Base-by-base conservation (phyloP, 1,284 basidiomycete genomes). In the Coniferiporia weirii region DNA sequence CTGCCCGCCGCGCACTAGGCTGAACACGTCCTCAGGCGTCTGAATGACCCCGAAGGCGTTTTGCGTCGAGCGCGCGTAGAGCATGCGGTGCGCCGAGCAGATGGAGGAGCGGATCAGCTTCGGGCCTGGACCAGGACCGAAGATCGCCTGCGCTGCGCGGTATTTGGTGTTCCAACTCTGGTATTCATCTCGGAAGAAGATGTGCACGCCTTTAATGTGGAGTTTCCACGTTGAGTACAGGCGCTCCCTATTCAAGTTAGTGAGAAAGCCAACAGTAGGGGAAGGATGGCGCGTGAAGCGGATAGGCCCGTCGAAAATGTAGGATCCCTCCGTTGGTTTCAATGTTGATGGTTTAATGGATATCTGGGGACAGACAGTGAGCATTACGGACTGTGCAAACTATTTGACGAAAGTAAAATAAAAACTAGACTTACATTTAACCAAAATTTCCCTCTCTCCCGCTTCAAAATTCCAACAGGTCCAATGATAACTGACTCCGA, bases 181-280 rank as follows among this genome's bases (percentile, higher is more conserved):
- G 54, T 78, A 70, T n/a, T 66, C 70, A 66, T 85, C 78, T 2
- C 79, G 75, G 67, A 90, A 87, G 72, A 82, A 81, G 7, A 77
- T 68, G 1, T 75, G 78, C 2, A 89, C 72, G 35, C 82, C 84
- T 58, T 77, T 77, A 68, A 90, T 74, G 67, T 82, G 86, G 63
- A 89, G 78, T 69, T 89, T 89, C 88, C 88, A 91, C 1, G 88
- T 91, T 27, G 85, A 84, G 69, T 89, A 90, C n/a, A 89, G 74
- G 0, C 87, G 81, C 0, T 76, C 76, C 60, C 83, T 80, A 67
- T 83, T 78, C 56, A 83, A 68, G 60, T 82, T 81, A 3, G 85
- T 84, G 35, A 88, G 69, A 2, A 71, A 73, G 27, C 86, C 87
- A 49, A 87, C 76, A 0, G 82, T 85, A 0, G 86, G 85, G 1